These are phyloP conservation scores for Zychaea mexicana DNA, from an alignment of 371 early-diverging fungal species.

Conservation along the genomic window DNA sequence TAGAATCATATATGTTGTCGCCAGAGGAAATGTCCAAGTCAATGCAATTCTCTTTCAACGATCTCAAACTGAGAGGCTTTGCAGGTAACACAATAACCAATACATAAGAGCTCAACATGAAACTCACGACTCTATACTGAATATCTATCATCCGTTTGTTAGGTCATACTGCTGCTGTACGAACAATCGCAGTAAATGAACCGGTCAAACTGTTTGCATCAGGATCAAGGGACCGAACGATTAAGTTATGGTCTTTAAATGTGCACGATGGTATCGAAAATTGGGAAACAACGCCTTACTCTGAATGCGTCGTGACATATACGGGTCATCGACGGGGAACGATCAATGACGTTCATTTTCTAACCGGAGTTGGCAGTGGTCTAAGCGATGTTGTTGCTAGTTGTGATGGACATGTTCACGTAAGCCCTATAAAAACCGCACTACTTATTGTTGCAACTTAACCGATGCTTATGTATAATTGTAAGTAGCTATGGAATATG, in stretches of 20 bases:
- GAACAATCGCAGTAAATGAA: slow-evolving; percentile 61
- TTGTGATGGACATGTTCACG: slow-evolving; percentile 70
- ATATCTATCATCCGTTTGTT: too few species aligned
- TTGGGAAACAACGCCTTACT: slow-evolving; percentile 55
- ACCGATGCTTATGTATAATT: background rate
- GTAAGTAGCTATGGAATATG: slow-evolving; percentile 59
- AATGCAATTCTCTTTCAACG: slow-evolving; percentile 72
- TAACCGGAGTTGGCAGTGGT: slow-evolving; percentile 52
- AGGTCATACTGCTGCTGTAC: slow-evolving; percentile 57
- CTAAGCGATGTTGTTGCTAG: slow-evolving; percentile 61
- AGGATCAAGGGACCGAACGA: slow-evolving; percentile 67
- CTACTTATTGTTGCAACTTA: too few species aligned
- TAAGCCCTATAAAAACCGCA: slow-evolving; percentile 26
- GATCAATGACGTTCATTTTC: slow-evolving; percentile 58
- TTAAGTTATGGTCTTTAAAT: slow-evolving; percentile 73
- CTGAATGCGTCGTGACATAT: slow-evolving; percentile 62
- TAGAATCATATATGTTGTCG: background rate
- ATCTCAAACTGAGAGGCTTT: slow-evolving; percentile 63
- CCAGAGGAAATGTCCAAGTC: slow-evolving; percentile 72
- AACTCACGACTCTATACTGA: too few species aligned
- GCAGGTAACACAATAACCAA: slow-evolving; percentile 40
- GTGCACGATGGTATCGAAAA: slow-evolving; percentile 64
- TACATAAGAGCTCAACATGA: background rate
- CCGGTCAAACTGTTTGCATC: slow-evolving; percentile 61
- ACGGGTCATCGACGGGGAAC: slow-evolving; percentile 59